Evolutionary conservation across 2,329 filamentous ascomycete species (phyloP).

Genomic region (Aspergillus glaucus): DNA sequence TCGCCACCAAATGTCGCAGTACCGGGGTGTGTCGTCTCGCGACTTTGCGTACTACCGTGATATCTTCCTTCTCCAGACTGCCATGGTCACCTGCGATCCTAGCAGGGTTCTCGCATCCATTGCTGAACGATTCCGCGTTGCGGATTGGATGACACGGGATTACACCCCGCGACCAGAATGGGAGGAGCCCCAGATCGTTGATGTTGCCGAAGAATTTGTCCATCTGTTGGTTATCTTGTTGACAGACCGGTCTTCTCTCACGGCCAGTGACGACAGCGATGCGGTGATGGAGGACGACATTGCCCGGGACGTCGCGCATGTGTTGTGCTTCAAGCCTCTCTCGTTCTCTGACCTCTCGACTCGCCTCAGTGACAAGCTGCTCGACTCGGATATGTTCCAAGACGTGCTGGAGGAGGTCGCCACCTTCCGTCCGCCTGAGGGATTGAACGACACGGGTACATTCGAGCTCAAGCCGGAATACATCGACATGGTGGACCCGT

Average conservation of each 20-base stretch:
- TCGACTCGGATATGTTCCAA: constrained; percentile 84
- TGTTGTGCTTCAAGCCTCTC: constrained; percentile 90
- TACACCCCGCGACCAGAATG: constrained; percentile 70
- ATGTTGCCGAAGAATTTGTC: constrained; percentile 92
- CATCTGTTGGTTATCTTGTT: constrained; percentile 86
- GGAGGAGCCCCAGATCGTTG: constrained; percentile 81
- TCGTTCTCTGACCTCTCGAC: constrained; percentile 87
- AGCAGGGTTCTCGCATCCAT: constrained; percentile 80
- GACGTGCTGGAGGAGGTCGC: constrained; percentile 80
- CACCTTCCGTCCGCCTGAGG: constrained; percentile 82
- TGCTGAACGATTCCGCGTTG: constrained; percentile 84
- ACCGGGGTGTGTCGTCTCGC: constrained; percentile 78
- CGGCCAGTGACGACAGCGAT: constrained; percentile 30
- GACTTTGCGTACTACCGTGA: constrained; percentile 94
- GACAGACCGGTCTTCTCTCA: constrained; percentile 76
- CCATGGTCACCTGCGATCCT: constrained; percentile 77
- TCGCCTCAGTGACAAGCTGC: constrained; percentile 80
- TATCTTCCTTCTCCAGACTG: constrained; percentile 87
- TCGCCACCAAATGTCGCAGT: constrained; percentile 89
- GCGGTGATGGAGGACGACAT: constrained; percentile 62
- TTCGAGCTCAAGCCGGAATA: constrained; percentile 87
- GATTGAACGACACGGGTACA: constrained; percentile 83
- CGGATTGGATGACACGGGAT: constrained; percentile 76
- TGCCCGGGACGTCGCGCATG: constrained; percentile 84
- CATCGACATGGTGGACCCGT: constrained; percentile 85